phyloP scores from a whole-genome alignment of 306 rosid species.

The Lupinus albus region DNA sequence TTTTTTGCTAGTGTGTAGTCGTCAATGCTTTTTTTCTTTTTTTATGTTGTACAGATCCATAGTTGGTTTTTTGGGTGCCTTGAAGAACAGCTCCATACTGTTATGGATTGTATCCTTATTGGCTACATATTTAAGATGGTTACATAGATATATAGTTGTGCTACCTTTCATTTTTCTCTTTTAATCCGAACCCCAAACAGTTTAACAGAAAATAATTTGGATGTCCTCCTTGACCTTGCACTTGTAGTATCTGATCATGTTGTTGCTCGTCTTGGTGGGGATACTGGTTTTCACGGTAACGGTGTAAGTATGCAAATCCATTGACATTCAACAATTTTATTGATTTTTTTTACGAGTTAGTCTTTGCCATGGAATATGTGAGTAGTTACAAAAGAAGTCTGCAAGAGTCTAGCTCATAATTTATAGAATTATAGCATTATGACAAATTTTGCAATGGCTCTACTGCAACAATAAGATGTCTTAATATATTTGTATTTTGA shows the following conservation, averaged over 20 bases:
- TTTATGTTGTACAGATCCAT: conserved; percentile 67
- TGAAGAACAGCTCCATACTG: conserved; percentile 68
- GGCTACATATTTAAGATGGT: background rate
- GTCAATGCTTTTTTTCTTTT: background rate
- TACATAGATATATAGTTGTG: background rate
- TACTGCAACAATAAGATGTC: conserved; percentile 19
- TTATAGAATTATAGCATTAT: background rate
- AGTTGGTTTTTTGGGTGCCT: conserved; percentile 87
- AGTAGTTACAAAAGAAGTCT: background rate
- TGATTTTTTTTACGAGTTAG: background rate
- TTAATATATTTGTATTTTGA: conserved; percentile 3
- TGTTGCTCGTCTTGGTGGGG: conserved; percentile 77
- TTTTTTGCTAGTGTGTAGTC: conserved; percentile 5
- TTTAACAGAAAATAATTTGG: background rate
- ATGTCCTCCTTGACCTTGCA: conserved; percentile 58
- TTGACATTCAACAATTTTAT: conserved; percentile 18
- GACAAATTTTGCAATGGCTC: background rate
- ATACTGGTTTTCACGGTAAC: conserved; percentile 86
- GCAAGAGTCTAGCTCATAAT: conserved; percentile 13
- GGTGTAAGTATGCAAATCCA: conserved; percentile 68
- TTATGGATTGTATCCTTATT: conserved; percentile 89
- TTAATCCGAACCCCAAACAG: background rate
- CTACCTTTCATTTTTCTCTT: background rate
- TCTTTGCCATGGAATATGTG: conserved; percentile 17
- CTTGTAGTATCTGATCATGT: conserved; percentile 73